Evolutionary conservation across 768 basidiomycete species (phyloP).

Genomic region (Astraeus odoratus): DNA sequence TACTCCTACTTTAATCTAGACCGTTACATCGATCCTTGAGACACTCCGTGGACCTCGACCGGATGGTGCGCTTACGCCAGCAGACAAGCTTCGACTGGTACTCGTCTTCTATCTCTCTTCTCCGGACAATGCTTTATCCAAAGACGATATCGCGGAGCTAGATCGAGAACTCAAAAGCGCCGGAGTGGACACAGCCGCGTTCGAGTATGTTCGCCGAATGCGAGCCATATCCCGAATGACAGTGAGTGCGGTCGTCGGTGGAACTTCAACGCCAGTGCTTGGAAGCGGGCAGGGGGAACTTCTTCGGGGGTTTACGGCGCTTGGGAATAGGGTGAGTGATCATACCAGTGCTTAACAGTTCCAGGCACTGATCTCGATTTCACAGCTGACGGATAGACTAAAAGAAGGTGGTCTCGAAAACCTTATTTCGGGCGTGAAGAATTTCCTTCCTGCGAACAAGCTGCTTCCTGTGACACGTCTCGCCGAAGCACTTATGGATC

Average conservation of each 20-base stretch:
- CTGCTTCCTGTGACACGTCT: conserved; percentile 87
- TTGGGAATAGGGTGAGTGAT: conserved; percentile 74
- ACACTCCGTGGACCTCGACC: conserved; percentile 70
- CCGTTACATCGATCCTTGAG: conserved; percentile 74
- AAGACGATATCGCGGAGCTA: conserved; percentile 83
- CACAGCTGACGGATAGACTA: conserved; percentile 82
- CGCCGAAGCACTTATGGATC: conserved; percentile 96
- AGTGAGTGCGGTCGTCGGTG: conserved; percentile 51
- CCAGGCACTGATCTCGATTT: background rate
- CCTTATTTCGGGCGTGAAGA: conserved; percentile 94
- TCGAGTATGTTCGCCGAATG: conserved; percentile 89
- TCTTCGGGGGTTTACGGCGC: conserved; percentile 87
- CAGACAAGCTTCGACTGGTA: conserved; percentile 89
- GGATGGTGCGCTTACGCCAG: conserved; percentile 57
- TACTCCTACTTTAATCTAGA: conserved; percentile 34
- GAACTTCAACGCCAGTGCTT: conserved; percentile 61
- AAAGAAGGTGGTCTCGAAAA: conserved; percentile 97
- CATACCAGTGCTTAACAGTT: background rate
- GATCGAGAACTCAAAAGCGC: conserved; percentile 80
- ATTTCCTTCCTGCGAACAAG: conserved; percentile 94
- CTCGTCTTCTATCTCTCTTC: conserved; percentile 94
- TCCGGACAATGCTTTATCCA: conserved; percentile 70
- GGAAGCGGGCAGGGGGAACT: conserved; percentile 75
- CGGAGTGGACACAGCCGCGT: conserved; percentile 74
- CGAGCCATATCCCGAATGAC: conserved; percentile 93